Evolutionary conservation across 129 eudicot genomes (phyloP).

Genomic region (Artemisia tridentata): DNA sequence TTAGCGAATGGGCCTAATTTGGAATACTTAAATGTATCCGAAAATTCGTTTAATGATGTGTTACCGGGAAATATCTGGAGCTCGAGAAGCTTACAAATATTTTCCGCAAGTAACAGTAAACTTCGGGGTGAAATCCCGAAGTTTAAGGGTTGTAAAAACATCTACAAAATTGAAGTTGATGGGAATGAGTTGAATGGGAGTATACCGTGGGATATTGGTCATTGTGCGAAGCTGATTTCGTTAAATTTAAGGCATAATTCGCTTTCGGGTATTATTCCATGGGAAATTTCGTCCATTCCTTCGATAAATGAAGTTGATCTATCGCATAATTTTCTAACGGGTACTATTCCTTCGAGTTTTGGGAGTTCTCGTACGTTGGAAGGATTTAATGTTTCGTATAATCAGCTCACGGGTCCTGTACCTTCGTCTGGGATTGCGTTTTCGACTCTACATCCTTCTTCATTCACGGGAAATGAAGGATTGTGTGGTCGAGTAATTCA

Average conservation of each 20-base stretch:
- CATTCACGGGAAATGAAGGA: constrained; percentile 84
- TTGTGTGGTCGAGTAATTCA: constrained; percentile 62
- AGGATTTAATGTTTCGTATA: constrained; percentile 77
- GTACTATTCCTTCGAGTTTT: constrained; percentile 73
- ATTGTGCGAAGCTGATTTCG: constrained; percentile 67
- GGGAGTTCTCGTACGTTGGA: constrained; percentile 68
- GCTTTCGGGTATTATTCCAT: constrained; percentile 80
- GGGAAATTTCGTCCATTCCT: constrained; percentile 86
- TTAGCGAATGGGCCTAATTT: constrained; percentile 54
- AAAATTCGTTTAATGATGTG: constrained; percentile 41
- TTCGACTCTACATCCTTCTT: constrained; percentile 73
- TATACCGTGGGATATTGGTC: constrained; percentile 86
- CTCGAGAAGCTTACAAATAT: constrained; percentile 67
- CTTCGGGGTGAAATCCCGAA: constrained; percentile 66
- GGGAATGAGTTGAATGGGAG: constrained; percentile 77
- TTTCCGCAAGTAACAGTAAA: constrained; percentile 51
- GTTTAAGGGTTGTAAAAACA: constrained; percentile 56
- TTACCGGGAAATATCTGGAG: constrained; percentile 80
- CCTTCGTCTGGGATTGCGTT: constrained; percentile 60
- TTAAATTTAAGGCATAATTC: constrained; percentile 56
- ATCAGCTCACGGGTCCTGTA: constrained; percentile 75
- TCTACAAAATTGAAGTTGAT: constrained; percentile 77
- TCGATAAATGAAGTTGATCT: constrained; percentile 78
- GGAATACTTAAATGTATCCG: constrained; percentile 62
- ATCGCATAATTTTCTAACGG: constrained; percentile 64